phyloP scores from a whole-genome alignment of 2,329 filamentous ascomycete genomes.

The Aspergillus sp. region DNA sequence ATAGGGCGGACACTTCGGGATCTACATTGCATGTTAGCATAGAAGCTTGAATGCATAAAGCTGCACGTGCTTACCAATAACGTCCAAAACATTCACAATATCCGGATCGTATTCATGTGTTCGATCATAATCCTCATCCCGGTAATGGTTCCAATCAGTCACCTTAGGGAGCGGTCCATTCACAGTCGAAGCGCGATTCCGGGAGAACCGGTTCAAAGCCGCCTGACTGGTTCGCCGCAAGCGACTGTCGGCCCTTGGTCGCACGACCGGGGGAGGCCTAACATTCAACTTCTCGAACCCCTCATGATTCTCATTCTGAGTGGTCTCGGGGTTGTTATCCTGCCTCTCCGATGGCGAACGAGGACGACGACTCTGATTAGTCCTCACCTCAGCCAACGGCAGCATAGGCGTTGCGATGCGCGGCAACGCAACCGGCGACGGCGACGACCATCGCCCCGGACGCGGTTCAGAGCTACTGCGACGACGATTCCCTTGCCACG shows the following conservation, averaged over 20 bases:
- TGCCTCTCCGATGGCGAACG: slow-evolving; percentile 1
- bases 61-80: slow-evolving; percentile 50
- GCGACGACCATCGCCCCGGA: slow-evolving; percentile 26
- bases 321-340: background rate
- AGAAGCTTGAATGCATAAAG: background rate
- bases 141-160: slow-evolving; percentile 1
- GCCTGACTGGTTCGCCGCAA: slow-evolving; percentile 29
- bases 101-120: slow-evolving; percentile 51
- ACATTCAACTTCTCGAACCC: background rate
- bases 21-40: slow-evolving; percentile 46
- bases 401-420: slow-evolving; percentile 23
- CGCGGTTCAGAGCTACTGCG: slow-evolving; percentile 38
- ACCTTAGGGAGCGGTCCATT: slow-evolving; percentile 13
- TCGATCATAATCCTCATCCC: slow-evolving; percentile 3
- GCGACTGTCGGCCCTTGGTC: slow-evolving; percentile 11
- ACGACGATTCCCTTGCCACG: slow-evolving; percentile 24
- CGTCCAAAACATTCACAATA: slow-evolving; percentile 62
- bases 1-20: slow-evolving; percentile 74
- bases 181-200: slow-evolving; percentile 29
- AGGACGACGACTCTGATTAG: slow-evolving; percentile 11
- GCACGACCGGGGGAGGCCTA: background rate
- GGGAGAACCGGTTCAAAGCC: slow-evolving; percentile 23
- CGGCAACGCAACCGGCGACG: slow-evolving; percentile 14
- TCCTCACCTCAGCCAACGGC: slow-evolving; percentile 28
- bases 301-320: too few relatives aligned